Evolutionary conservation across 2,329 filamentous ascomycete species (phyloP), one percentile per base, ranked within the genome.

Genomic region (Apiospora arundinis): DNA sequence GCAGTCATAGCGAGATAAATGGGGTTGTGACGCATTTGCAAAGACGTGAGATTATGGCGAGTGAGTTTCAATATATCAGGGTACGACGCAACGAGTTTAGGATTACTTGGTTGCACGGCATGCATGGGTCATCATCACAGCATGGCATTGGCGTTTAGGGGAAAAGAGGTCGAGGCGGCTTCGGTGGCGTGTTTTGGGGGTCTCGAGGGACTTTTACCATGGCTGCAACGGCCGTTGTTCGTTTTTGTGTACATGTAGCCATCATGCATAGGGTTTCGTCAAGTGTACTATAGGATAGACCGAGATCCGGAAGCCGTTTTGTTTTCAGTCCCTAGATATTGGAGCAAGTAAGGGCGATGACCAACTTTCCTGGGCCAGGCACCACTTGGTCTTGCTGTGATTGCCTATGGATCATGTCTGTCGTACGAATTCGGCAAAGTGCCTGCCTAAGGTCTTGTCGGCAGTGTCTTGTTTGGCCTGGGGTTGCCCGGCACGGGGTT

Each of bases 101-200:
- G 66, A 68, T 21, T 45, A 68, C 66, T 68, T 68, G 66, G 32
- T 68, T 48, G 67, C 67, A 25, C 2, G 37, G 49, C 67, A 66
- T 69, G 67, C 56, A 65, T 69, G 67, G 70, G 49, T 66, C 69
- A 42, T 32, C 28, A 42, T 69, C 32, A 63, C 56, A 44, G 45
- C 68, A 69, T 69, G 40, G 67, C 52, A 69, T 67, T 44, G 67
- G 70, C 70, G 68, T 69, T 71, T n/a, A 56, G 70, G 67, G 44
- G 23, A 63, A 68, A 21, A 48, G 25, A 45, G 32, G 44, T 28
- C 28, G 66, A 67, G 66, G 40, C 65, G n/a, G 42, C 25, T 16
- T 28, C 32, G 66, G 44, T 25, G 23, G 44, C 25, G 21, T 21
- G 28, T 5, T 63, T 63, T 40, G 37, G 56, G 56, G n/a, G 56